Base-by-base conservation (phyloP, 495 filamentous ascomycete species). In the Hypoxylon cercidicola region DNA sequence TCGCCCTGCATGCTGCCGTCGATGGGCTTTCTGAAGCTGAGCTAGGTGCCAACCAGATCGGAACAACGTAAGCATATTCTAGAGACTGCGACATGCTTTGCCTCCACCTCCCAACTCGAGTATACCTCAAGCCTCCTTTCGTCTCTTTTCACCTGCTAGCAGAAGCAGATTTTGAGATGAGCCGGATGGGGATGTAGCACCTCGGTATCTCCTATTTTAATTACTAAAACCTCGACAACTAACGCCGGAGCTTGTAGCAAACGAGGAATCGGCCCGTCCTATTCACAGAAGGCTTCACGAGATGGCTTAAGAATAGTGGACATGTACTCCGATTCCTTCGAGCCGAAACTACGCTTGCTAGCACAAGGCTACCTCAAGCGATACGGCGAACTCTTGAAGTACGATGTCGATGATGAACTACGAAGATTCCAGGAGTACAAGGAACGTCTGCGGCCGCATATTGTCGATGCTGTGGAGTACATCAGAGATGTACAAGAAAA, bases 1-100 rank as follows among this genome's bases (percentile, higher is more conserved):
- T 96, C 60, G 88, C 93, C 65, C 78, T 97, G 51, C 93, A 96
- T 77, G 86, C 86, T 50, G 79, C 88, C 53, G 88, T 94, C 43
- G 93, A 96, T 72, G 90, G 92, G 4, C 80, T 96, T 21, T 89
- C 93, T 77, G 92, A 96, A 78, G 78, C 82, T 39, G 88, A 89
- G 66, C 82, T 96, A 10, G 91, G 88, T 39, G 71, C 71, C 21
- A 68, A 72, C 48, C 74, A 74, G 50, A 84, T 88, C 64, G 86
- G 85, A 21, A 88, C 86, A 8, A 87, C 84, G 25, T 28, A 28
- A 28, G 25, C 7, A 28, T 3, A 28, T 28, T 28, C 7, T 28
- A 28, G 25, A 7, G 25, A 28, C 25, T n/a, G n/a, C n/a, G n/a
- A 28, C 7, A 28, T 28, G 7, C 7, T 28, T 7, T 3, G 7